Evolutionary conservation across 257 asterid genomes (phyloP), one percentile per base, ranked within the genome.

Genomic region (Henckelia pumila): DNA sequence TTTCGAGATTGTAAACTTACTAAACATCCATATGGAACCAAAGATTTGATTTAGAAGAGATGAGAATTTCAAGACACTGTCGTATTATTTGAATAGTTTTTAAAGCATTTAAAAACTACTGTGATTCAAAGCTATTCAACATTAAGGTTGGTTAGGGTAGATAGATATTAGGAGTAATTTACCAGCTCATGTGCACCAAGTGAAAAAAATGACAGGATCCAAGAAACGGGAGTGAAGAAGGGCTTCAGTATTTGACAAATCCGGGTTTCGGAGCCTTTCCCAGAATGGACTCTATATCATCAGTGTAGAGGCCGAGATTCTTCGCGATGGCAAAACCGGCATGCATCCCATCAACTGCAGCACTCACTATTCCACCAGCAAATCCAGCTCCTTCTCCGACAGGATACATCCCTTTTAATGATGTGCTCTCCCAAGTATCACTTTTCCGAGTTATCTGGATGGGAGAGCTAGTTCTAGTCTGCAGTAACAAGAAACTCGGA

Each of bases 391-490:
- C 96, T 83, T 93, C 98, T 10, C 98, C 97, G 11, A 93, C 79
- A 0, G 99, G 99, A 72, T 90, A 90, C 6, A 93, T 90, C 80
- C 96, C 99, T 71, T 78, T 82, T 40, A 86, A 7, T 0, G 94
- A 88, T 19, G 90, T 88, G 80, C 97, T 83, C 84, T 90, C 97
- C 68, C 86, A 85, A 0, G 92, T 90, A 37, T 83, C 88, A 37
- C 77, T 50, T 58, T 78, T 79, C 32, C 96, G 87, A 2, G 83
- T 82, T 44, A 93, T 86, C 79, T 88, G 95, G 76, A 93, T 70
- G 3, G 97, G 99, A 58, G 99, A 88, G 71, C 99, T 93, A 23
- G 96, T 93, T 80, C 97, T 85, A 16, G 99, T 90, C 99, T 90
- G 75, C 61, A 61, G 16, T 35, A 29, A 35, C 22, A 32, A 37